Percentiles rank a stretch among this genome's conserved stretches.
These are phyloP conservation scores for Phyllachora maydis DNA, from an alignment of 2,329 filamentous ascomycete species.

Conservation along the genomic window DNA sequence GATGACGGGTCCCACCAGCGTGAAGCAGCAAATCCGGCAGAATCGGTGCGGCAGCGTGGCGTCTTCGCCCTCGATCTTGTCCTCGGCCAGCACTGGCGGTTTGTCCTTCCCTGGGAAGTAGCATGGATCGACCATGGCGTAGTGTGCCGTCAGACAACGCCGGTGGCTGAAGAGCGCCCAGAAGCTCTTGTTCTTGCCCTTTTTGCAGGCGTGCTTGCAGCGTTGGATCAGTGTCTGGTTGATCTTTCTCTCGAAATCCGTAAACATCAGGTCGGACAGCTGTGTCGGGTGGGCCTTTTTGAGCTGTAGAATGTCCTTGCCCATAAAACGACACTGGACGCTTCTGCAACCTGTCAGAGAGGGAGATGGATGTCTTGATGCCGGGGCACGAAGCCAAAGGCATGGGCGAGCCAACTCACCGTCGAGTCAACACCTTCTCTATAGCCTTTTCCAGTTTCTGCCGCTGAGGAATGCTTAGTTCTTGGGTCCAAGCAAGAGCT, in stretches of 20 bases:
- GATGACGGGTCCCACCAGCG: conserved; percentile 1
- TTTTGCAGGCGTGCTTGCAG: no score
- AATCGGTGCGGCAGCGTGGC: no score
- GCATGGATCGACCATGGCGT: conserved; percentile 1
- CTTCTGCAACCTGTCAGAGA: no score
- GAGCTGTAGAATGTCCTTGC: conserved; percentile 3
- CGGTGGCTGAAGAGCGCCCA: not conserved
- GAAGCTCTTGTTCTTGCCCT: conserved; percentile 1
- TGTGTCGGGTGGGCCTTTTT: conserved; percentile 1
- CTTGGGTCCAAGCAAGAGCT: no score
- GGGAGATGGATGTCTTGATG: no score
- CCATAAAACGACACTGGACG: conserved; percentile 2
- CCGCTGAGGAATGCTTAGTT: no score
- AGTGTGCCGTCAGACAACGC: conserved; percentile 1
- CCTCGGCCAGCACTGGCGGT: not conserved
- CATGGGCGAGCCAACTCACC: no score
- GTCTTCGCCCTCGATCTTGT: not conserved
- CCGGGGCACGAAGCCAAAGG: no score
- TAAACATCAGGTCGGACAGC: conserved; percentile 1
- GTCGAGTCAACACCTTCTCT: no score
- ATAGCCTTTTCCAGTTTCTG: no score
- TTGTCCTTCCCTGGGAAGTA: not conserved
- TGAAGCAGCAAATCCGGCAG: conserved; percentile 2
- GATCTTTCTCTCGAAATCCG: no score
- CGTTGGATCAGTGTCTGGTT: no score